Evolutionary conservation across 1,284 basidiomycete genomes (phyloP), one percentile per base, ranked within the genome.

Genomic region (Grifola frondosa): DNA sequence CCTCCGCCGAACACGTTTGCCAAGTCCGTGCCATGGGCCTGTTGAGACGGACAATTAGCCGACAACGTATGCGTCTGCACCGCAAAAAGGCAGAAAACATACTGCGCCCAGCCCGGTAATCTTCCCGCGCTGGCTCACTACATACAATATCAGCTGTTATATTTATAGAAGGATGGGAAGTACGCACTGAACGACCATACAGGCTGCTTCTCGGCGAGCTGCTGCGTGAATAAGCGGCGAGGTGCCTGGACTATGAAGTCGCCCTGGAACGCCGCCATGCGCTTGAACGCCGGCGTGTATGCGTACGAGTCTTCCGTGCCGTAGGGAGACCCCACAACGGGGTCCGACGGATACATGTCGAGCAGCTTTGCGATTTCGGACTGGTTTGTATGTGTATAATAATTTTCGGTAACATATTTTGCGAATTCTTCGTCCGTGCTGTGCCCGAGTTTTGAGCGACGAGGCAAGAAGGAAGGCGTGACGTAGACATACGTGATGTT

Each of bases 191-290:
- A 81, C 1, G 68, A 67, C 69, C 75, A 78, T 0, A 68, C 65
- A 4, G 64, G 62, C 49, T 78, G 75, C 35, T 69, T 69, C 0
- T 54, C 61, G 0, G 73, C 63, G 0, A 61, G 62, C n/a, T 65
- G 56, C 25, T 70, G 21, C 3, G 48, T 15, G n/a, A 56, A 49
- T 16, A 58, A 34, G 3, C 56, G 44, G 13, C 77, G 62, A 2
- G 75, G 74, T 0, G 66, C 75, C 39, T 78, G 74, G 54, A 78
- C 76, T 0, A 70, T 60, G 4, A 59, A 58, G 44, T 80, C 78
- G 0, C 75, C 77, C 34, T 63, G 62, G 50, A 79, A 61, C 0
- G 76, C 65, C 7, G 76, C 68, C 2, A 80, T 57, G 16, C 77
- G 64, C 58, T 80, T 77, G 61, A 65, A 78, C 40, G 78, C 65